Base-by-base conservation (phyloP, 306 rosid genomes). In the Castanea mollissima region DNA sequence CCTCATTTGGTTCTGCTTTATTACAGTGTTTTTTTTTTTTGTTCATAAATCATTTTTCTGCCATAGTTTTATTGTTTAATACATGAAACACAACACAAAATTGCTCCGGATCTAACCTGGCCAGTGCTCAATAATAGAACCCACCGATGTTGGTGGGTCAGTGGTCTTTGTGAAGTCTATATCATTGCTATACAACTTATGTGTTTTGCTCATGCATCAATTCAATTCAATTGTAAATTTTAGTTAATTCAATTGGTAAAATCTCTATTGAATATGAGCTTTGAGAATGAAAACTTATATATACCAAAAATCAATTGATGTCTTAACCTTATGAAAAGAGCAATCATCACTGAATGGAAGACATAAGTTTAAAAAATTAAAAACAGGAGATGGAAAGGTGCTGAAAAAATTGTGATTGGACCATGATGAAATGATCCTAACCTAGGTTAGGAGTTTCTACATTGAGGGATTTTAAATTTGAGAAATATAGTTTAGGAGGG, bases 81-180 rank as follows among this genome's bases (percentile, higher is more conserved):
- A 76, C 73, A 44, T 44, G 81, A 71, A 73, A 6, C 34, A 19
- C 76, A 67, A 10, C 34, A 35, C 2, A 18, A 5, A 19, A 5
- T 35, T 35, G 14, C 21, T 6, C 23, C 18, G 5, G 20, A 49
- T 65, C 46, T 16, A 16, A 65, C 23, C 23, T 18, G 23, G 5
- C 46, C 46, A 15, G 5, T 64, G 9, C 63, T 46, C 72, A 71
- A 76, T 38, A 79, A 41, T 27, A 51, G 15, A 29, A 65, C 10
- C 73, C 69, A n/a, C 81, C 78, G 63, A 67, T 27, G 38, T 55
- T 38, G 44, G 35, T 55, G 76, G 79, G 85, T 82, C 85, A 78
- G 73, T 60, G 72, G 27, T 34, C 8, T 7, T 9, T 34, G 54
- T 12, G 16, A 10, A 49, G 54, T 49, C 11, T 3, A 64, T 16